A percentile compares a stretch with the other conserved stretches of the same genome.
Evolutionary conservation across 805 yeast species (phyloP).

Genomic region (Citeromyces nyonsensis): DNA sequence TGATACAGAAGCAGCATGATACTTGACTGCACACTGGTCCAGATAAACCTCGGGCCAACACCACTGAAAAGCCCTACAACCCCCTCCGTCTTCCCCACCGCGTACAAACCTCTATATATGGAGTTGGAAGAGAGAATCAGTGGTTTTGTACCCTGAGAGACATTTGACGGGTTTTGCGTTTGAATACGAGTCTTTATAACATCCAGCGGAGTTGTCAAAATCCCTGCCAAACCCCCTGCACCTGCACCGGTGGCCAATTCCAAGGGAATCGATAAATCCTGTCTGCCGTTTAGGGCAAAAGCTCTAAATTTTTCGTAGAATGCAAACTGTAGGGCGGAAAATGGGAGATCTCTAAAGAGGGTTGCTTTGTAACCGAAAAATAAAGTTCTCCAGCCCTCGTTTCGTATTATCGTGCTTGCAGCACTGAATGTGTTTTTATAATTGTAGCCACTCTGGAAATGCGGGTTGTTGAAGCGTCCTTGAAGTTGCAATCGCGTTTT

Average conservation of each 20-base stretch:
- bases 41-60: constrained; percentile 89
- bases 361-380: constrained; percentile 94
- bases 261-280: constrained; percentile 33
- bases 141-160: constrained; percentile 1
- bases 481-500: constrained; percentile 90
- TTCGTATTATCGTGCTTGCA: constrained; percentile 36
- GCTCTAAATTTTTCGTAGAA: constrained; percentile 78
- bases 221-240: constrained; percentile 90
- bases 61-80: constrained; percentile 74
- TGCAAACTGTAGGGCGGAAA: constrained; percentile 91
- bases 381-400: constrained; percentile 65
- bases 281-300: constrained; percentile 28
- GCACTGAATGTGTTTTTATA: constrained; percentile 70
- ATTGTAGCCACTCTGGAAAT: constrained; percentile 74
- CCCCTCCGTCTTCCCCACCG: constrained; percentile 64
- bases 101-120: constrained; percentile 30
- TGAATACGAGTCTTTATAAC: constrained; percentile 89
- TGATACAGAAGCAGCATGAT: constrained; percentile 88
- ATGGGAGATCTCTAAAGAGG: constrained; percentile 81
- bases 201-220: constrained; percentile 79
- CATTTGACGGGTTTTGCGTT: constrained; percentile 34
- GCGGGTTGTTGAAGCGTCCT: constrained; percentile 71
- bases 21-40: constrained; percentile 94
- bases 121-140: constrained; percentile 20
- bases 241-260: constrained; percentile 87